Conservation (phyloP, 2,329 filamentous ascomycete genomes). For the Colletotrichum sp. region DNA sequence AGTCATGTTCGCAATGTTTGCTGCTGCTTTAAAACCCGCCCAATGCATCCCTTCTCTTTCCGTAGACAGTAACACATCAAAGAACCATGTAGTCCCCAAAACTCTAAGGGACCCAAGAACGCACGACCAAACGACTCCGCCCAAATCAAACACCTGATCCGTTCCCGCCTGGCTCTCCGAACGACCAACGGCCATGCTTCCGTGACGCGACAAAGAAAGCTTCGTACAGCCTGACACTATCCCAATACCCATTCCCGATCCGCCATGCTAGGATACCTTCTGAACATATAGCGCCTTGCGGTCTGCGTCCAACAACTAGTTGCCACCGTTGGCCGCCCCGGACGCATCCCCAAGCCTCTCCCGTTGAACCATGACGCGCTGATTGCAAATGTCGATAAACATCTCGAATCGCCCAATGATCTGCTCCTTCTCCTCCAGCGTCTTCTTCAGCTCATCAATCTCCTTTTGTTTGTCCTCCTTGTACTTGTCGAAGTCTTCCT, state of each 20-base stretch:
- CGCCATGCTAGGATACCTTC: conserved; percentile 19
- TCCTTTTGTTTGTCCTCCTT: conserved; percentile 63
- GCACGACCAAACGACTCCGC: conserved; percentile 11
- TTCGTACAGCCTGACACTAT: conserved; percentile 9
- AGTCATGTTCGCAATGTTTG: conserved; percentile 19
- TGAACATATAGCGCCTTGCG: background rate
- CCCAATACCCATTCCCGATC: conserved; percentile 13
- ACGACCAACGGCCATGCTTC: conserved; percentile 16
- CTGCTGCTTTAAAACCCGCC: conserved; percentile 17
- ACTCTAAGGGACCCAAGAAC: conserved; percentile 12
- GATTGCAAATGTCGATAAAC: conserved; percentile 74
- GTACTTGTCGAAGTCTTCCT: conserved; percentile 60
- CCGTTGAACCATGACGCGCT: conserved; percentile 68
- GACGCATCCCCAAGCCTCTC: conserved; percentile 47
- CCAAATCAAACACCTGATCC: conserved; percentile 13
- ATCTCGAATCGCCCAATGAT: conserved; percentile 70
- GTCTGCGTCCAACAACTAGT: background rate
- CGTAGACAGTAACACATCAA: background rate
- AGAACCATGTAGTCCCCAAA: background rate
- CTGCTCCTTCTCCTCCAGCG: conserved; percentile 68
- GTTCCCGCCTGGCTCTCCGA: background rate
- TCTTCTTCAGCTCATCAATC: conserved; percentile 61
- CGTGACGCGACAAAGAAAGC: conserved; percentile 12
- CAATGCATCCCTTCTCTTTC: conserved; percentile 15
- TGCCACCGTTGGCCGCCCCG: conserved; percentile 1